Conservation (phyloP, 73 alveolate species). For the Uronychia binucleata region DNA sequence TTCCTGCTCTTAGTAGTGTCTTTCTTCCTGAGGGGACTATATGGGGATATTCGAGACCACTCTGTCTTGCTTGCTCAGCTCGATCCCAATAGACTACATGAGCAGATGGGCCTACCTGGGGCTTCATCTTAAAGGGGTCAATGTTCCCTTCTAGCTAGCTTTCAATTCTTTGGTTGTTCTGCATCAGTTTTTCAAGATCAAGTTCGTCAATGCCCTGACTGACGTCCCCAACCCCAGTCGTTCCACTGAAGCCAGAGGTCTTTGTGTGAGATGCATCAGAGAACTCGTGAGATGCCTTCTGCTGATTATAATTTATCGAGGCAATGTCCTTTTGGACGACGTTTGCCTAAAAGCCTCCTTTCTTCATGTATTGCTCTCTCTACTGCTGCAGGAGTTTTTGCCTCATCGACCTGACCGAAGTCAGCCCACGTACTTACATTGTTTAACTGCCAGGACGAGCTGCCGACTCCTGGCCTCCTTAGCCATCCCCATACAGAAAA, state of each 20-base stretch:
- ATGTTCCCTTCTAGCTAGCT: neutral
- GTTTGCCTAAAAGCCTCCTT: neutral
- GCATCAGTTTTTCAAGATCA: neutral
- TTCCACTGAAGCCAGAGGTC: too few relatives aligned
- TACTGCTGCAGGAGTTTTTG: neutral
- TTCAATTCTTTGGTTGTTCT: too few relatives aligned
- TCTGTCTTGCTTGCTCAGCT: neutral
- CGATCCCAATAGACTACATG: neutral
- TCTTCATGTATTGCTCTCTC: neutral
- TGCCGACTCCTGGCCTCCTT: too few relatives aligned
- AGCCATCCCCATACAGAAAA: too few relatives aligned
- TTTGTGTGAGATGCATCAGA: too few relatives aligned
- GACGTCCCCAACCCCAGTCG: too few relatives aligned
- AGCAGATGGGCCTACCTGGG: too few relatives aligned
- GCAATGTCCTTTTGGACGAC: neutral
- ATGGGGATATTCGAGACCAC: neutral
- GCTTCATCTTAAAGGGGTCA: too few relatives aligned
- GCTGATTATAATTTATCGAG: neutral
- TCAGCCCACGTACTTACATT: too few relatives aligned
- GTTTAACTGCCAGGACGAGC: too few relatives aligned
- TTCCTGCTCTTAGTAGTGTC: constrained; percentile 9
- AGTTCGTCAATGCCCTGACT: neutral
- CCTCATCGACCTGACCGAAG: neutral
- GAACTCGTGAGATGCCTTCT: too few relatives aligned
- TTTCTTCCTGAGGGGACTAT: too few relatives aligned